Base-by-base conservation (phyloP, 805 yeast species). In the Isabelozyma rhagii region DNA sequence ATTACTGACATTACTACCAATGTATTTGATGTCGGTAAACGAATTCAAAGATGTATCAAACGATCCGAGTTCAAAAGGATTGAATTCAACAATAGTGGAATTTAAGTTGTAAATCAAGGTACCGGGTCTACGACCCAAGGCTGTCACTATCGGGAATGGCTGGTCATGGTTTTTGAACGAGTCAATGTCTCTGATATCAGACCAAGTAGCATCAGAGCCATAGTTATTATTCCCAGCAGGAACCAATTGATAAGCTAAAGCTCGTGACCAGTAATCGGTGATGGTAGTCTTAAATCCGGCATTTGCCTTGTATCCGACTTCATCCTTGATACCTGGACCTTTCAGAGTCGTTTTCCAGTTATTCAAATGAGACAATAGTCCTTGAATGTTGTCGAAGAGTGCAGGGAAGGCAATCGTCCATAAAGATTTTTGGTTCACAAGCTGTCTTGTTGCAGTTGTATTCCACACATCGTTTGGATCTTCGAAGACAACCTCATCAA, bases 261-360 rank as follows among this genome's bases (percentile, higher is more conserved):
- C 83, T 55, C 92, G 75, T 5, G 90, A 91, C 96, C 94, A 89
- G 49, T 82, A 79, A 64, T 89, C 96, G 2, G 93, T 85, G 29
- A 88, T 56, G 7, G 87, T 72, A n/a, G 83, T 71, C 15, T 77
- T 73, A 62, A 77, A 89, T 0, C 96, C 96, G 2, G 93, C 93
- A 21, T 54, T 44, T 27, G 52, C 47, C 51, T 72, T 72, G 4
- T 56, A 74, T 8, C 71, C 67, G 14, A 88, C 68, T 48, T 82
- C 87, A 52, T 79, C 78, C 28, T 66, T 60, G 39, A 84, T 79
- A 6, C 75, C 76, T 47, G 70, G 71, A 21, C 67, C 61, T 44
- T 75, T 74, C 36, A 31, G n/a, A 3, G 50, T 38, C n/a, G 55
- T 49, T 3, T 51, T 51, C 67, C 68, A 71, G 55, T 60, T 59